Conservation (phyloP, 306 rosid genomes). For the Sphenostylis stenocarpa region DNA sequence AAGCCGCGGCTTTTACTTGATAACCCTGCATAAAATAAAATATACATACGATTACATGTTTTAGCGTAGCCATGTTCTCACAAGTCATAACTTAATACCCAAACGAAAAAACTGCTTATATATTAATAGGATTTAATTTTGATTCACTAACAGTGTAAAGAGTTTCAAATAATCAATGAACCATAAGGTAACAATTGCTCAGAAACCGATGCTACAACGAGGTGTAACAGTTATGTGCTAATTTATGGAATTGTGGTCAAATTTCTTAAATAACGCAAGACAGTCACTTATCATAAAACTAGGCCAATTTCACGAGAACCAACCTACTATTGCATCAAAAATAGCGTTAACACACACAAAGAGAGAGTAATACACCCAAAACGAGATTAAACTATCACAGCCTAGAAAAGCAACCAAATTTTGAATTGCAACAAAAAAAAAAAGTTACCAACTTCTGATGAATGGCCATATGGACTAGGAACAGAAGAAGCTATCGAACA, state of each 20-base stretch:
- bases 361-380: not conserved
- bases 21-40: constrained; percentile 56
- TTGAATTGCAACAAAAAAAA: not conserved
- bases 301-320: not conserved
- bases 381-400: not conserved
- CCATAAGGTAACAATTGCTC: not conserved
- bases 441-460: constrained; percentile 52
- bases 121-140: not conserved
- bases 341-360: not conserved
- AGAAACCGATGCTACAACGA: not conserved
- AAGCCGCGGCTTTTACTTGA: constrained; percentile 55
- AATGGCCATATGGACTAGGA: constrained; percentile 50
- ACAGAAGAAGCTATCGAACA: constrained; percentile 54
- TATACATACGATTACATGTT: constrained; percentile 17
- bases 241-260: not conserved
- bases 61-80: not conserved
- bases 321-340: not conserved
- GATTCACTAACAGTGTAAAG: not conserved
- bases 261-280: constrained; percentile 7
- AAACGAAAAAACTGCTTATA: not conserved
- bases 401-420: not conserved
- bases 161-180: not conserved
- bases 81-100: not conserved
- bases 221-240: not conserved
- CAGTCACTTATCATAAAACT: not conserved